Evolutionary conservation across 495 filamentous ascomycete genomes (phyloP).

Genomic region (Monascus purpureus): DNA sequence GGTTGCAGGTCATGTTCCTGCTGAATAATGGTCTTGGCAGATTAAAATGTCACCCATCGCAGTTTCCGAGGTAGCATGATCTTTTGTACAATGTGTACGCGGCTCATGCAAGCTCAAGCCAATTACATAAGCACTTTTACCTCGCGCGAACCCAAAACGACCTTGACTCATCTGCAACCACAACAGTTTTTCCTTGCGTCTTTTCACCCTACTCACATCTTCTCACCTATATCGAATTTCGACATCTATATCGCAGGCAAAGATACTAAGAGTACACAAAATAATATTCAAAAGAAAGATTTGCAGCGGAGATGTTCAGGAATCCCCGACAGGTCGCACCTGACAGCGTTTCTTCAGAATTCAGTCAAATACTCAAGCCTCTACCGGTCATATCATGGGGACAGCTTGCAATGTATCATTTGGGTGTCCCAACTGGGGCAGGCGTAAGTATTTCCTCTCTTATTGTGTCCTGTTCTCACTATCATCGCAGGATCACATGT

Average conservation of each 20-base stretch:
- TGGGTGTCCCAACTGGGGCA: neutral
- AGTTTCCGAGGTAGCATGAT: too few species aligned
- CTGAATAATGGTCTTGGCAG: too few species aligned
- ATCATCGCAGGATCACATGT: conserved; percentile 5
- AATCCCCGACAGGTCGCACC: neutral
- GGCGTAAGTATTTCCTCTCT: neutral
- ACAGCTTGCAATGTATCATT: neutral
- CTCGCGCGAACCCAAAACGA: too few species aligned
- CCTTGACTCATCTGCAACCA: too few species aligned
- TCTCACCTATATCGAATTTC: neutral
- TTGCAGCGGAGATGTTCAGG: neutral
- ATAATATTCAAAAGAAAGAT: neutral
- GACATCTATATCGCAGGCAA: neutral
- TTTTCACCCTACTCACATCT: too few species aligned
- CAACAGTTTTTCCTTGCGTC: too few species aligned
- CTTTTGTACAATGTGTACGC: too few species aligned
- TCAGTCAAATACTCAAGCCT: neutral
- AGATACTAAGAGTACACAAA: neutral
- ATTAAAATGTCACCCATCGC: too few species aligned
- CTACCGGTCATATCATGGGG: neutral
- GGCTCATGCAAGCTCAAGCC: too few species aligned
- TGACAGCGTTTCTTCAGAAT: neutral
- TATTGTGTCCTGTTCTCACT: neutral
- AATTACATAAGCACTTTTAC: too few species aligned
- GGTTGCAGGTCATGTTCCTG: too few species aligned